A percentile compares a stretch with the other conserved stretches of the same genome.
These are phyloP conservation scores for Syzygium aqueum DNA, from an alignment of 345 rosid species.

Conservation along the genomic window DNA sequence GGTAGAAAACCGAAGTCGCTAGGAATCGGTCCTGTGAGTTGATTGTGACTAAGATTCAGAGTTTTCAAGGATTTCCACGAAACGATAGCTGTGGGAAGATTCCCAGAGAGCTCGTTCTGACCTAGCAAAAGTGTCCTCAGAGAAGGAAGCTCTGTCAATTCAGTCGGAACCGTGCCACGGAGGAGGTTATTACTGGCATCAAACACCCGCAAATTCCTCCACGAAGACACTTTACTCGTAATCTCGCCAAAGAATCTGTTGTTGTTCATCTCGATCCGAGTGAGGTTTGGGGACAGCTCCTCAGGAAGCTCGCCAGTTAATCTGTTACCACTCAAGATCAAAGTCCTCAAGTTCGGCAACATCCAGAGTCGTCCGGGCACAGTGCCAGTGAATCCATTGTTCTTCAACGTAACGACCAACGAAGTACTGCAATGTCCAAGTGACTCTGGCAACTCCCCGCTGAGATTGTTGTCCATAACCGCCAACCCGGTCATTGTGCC, in stretches of 20 bases:
- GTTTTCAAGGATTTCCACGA: slow-evolving; percentile 28
- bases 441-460: slow-evolving; percentile 45
- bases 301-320: slow-evolving; percentile 44
- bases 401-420: not conserved
- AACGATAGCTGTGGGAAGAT: slow-evolving; percentile 27
- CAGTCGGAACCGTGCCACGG: slow-evolving; percentile 29
- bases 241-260: slow-evolving; percentile 38
- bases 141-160: slow-evolving; percentile 24
- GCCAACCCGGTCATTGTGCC: slow-evolving; percentile 29
- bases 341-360: not conserved
- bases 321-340: slow-evolving; percentile 20
- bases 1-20: slow-evolving; percentile 19
- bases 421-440: slow-evolving; percentile 36
- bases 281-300: slow-evolving; percentile 19
- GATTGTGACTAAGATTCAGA: slow-evolving; percentile 31
- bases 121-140: slow-evolving; percentile 27
- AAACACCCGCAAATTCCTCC: slow-evolving; percentile 22
- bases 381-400: slow-evolving; percentile 29
- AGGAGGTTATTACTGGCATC: slow-evolving; percentile 38
- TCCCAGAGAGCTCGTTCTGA: slow-evolving; percentile 33
- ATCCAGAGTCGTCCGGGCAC: slow-evolving; percentile 48
- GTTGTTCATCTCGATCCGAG: slow-evolving; percentile 19
- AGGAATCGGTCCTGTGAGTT: slow-evolving; percentile 41
- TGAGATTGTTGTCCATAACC: slow-evolving; percentile 28
- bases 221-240: slow-evolving; percentile 17